Evolutionary conservation across 208 protist species (phyloP).

Genomic region (Trypanosoma mega): DNA sequence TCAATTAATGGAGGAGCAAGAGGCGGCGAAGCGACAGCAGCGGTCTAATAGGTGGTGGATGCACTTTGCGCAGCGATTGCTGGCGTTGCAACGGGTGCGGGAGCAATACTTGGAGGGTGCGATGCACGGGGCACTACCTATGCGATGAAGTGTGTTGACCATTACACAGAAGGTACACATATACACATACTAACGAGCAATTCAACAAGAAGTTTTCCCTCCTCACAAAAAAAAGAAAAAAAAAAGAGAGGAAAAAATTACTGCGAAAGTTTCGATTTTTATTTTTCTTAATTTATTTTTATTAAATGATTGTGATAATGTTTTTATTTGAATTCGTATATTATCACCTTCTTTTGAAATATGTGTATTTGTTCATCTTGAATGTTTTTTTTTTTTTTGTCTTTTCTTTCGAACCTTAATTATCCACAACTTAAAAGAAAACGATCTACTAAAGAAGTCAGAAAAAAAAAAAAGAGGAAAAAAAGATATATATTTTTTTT

Average conservation of each 20-base stretch:
- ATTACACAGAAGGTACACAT: not conserved
- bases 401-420: not conserved
- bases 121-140: constrained; percentile 39
- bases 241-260: not conserved
- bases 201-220: not conserved
- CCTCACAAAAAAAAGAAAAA: not conserved
- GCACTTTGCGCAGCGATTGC: constrained; percentile 65
- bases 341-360: constrained; percentile 12
- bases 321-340: constrained; percentile 12
- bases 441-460: not conserved
- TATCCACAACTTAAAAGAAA: no score
- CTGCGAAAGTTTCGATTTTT: no score
- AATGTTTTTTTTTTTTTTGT: constrained; percentile 8
- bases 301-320: not conserved
- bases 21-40: constrained; percentile 67
- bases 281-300: constrained; percentile 1
- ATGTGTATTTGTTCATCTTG: not conserved
- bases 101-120: constrained; percentile 72
- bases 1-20: constrained; percentile 75
- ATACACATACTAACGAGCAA: not conserved
- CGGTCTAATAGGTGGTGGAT: constrained; percentile 87
- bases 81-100: constrained; percentile 74
- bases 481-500: not conserved
- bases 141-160: constrained; percentile 5
- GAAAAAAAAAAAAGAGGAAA: not conserved